phyloP scores from a whole-genome alignment of 179 eudicot genomes.

The Corrigiola litoralis region DNA sequence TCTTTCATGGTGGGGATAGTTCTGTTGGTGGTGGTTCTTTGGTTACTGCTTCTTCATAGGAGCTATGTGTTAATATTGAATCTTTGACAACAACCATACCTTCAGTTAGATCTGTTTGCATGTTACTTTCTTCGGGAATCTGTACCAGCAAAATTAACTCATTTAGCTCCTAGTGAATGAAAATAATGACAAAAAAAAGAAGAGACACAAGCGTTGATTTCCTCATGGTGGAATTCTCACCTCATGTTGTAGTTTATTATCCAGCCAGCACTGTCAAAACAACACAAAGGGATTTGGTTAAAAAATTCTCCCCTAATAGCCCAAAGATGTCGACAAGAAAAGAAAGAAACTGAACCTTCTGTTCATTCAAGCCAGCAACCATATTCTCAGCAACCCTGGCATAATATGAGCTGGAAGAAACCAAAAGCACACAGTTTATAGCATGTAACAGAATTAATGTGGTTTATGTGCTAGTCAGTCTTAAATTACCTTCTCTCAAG shows the following conservation, averaged over 20 bases:
- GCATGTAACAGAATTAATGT: background rate
- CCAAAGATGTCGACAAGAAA: background rate
- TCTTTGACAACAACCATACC: constrained; percentile 20
- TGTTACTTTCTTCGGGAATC: constrained; percentile 24
- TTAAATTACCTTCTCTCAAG: constrained; percentile 59
- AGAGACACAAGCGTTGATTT: background rate
- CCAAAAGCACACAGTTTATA: background rate
- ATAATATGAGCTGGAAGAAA: constrained; percentile 53
- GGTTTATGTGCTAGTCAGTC: background rate
- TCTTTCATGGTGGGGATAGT: no score
- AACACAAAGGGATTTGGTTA: background rate
- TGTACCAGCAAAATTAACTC: constrained; percentile 9
- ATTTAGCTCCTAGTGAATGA: background rate
- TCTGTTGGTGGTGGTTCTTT: background rate
- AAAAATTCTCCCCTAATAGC: background rate
- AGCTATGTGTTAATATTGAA: background rate
- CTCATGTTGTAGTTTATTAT: constrained; percentile 18
- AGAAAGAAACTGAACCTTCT: constrained; percentile 47
- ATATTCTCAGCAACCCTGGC: constrained; percentile 44
- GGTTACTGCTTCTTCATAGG: background rate
- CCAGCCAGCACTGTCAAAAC: constrained; percentile 30
- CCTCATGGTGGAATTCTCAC: constrained; percentile 7
- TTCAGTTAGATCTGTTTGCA: constrained; percentile 27
- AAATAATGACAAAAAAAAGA: background rate
- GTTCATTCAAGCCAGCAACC: constrained; percentile 47